Evolutionary conservation across 495 filamentous ascomycete species (phyloP), one percentile per base, ranked within the genome.

Genomic region (Cudoniella acicularis): DNA sequence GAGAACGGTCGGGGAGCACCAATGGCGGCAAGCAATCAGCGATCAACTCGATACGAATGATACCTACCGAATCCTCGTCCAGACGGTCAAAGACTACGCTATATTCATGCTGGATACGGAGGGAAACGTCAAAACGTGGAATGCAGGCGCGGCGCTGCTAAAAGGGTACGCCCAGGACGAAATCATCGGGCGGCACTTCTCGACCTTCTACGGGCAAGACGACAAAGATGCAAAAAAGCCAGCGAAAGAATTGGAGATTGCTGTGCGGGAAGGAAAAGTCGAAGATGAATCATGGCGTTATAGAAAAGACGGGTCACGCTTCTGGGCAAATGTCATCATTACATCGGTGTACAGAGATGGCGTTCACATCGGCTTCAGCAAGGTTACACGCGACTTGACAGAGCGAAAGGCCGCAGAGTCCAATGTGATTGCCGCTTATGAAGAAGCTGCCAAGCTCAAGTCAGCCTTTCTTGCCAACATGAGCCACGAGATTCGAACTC

Each of bases 261-360:
- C 82, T 66, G 50, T 87, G 57, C 78, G 76, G 30, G 81, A 87
- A 13, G 83, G 83, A 27, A 75, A 78, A 8, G 79, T 84, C 16
- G 82, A 87, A 63, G 84, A 87, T 56, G 84, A 87, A 61, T 82
- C 82, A 2, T 87, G 84, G 84, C 79, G 84, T 10, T 85, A 86
- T 62, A 77, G 77, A 9, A 81, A 82, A 61, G 83, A 87, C 65
- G 83, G 83, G 1, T 74, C 66, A 4, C 77, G 80, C 16, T 87
- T 87, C 66, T 87, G 84, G 84, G 84, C 84, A 30, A 87, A 86
- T 59, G 84, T 87, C 22, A 74, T 81, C 67, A 85, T 87, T 71
- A 84, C 84, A 1, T 74, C 84, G 3, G 75, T 87, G 41, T 82
- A 81, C 52, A 75, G 80, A 49, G 72, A 77, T 42, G 80, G 78